Evolutionary conservation across 805 yeast species (phyloP).

Genomic region (Isabelozyma rhagii): DNA sequence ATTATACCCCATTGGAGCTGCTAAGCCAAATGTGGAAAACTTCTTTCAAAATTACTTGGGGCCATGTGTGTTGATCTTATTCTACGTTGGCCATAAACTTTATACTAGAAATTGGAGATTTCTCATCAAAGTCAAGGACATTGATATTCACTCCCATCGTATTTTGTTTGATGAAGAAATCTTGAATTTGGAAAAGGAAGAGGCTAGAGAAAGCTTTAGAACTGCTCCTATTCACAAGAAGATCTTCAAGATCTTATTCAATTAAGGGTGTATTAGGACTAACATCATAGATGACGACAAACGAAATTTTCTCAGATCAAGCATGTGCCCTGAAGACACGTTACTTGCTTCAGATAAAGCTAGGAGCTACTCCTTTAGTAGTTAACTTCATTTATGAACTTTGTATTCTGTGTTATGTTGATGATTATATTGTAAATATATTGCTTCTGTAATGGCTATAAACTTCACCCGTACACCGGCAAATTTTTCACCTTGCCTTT

Average conservation of each 20-base stretch:
- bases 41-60: constrained; percentile 35
- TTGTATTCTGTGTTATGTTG: background rate
- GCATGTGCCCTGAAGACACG: too few species aligned
- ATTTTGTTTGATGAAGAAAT: constrained; percentile 33
- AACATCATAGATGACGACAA: too few species aligned
- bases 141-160: constrained; percentile 28
- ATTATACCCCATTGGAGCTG: constrained; percentile 33
- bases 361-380: too few species aligned
- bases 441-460: background rate
- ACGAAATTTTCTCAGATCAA: too few species aligned
- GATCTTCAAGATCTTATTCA: constrained; percentile 9
- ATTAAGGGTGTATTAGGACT: background rate
- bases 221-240: constrained; percentile 15
- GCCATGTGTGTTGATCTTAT: constrained; percentile 26
- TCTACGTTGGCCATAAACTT: constrained; percentile 32
- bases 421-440: background rate
- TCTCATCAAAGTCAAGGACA: constrained; percentile 22
- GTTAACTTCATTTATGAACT: background rate
- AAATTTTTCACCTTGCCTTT: background rate
- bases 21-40: constrained; percentile 21
- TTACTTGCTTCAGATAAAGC: too few species aligned
- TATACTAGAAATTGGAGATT: constrained; percentile 28
- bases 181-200: constrained; percentile 26
- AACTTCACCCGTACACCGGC: background rate
- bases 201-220: constrained; percentile 17